Base-by-base conservation (phyloP, 495 filamentous ascomycete genomes). In the Penicillium herquei region DNA sequence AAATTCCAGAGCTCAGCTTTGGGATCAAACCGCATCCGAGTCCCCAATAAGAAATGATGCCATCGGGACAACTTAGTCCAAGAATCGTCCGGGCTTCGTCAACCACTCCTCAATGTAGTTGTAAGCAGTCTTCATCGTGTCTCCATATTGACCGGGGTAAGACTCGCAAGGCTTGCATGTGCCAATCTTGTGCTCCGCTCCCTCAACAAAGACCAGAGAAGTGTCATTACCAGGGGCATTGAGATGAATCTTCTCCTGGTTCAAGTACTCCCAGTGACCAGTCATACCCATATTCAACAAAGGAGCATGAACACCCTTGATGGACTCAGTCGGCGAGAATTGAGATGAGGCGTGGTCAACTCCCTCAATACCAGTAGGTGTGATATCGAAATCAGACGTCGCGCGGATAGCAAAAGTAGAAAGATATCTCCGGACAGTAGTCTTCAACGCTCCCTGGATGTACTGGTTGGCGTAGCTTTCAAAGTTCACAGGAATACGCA, bases 231-330 rank as follows among this genome's bases (percentile, higher is more conserved):
- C 49, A 7, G n/a, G 37, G 12, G 56, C 42, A 21, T 40, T 49
- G 1, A 55, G 40, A 26, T 55, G 43, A 18, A 55, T 49, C 10
- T 59, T 59, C 39, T 59, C 57, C 2, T 47, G 46, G 33, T 55
- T 59, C 13, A 59, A 30, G 13, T 59, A 59, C 40, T 59, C 57
- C 26, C 35, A 55, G 47, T 59, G 57, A n/a, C 57, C 57, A 1
- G 57, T 55, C 51, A 55, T 59, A 21, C 57, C 52, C 57, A 59
- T 59, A 32, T 47, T 55, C 7, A 59, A 47, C 6, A 59, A 14
- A 13, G 57, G 52, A 16, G 51, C 52, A 0, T 14, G 14, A 17
- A 55, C 43, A 12, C 57, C 57, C 18, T 32, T 37, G 16, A 55
- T 37, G 3, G 33, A 35, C 12, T 13, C 39, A 10, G 50, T 7